Evolutionary conservation across 129 eudicot species (phyloP).

Genomic region (Apium graveolens): DNA sequence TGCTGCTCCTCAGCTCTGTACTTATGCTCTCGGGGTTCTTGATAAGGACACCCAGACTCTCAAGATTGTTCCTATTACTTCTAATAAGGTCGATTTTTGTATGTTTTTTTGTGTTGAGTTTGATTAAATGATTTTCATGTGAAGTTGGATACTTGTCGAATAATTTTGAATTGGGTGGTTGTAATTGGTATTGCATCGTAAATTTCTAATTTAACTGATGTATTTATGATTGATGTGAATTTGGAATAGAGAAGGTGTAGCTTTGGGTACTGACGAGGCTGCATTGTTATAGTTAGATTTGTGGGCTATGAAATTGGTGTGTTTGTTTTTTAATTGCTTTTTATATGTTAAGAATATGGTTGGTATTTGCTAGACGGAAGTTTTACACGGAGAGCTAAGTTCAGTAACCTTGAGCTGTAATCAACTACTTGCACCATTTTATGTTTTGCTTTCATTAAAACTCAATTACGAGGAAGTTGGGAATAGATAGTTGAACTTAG

Average conservation of each 20-base stretch:
- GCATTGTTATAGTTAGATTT: neutral
- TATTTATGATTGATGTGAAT: neutral
- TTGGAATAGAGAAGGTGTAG: too few species aligned
- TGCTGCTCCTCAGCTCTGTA: constrained; percentile 46
- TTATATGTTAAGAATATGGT: too few species aligned
- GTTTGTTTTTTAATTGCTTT: neutral
- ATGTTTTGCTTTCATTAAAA: neutral
- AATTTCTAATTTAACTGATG: too few species aligned
- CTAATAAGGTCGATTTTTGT: constrained; percentile 50
- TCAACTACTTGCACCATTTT: too few species aligned
- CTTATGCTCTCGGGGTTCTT: constrained; percentile 61
- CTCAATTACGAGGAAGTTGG: neutral
- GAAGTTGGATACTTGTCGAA: neutral
- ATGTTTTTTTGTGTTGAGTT: neutral
- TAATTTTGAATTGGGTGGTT: neutral
- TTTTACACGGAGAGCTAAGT: neutral
- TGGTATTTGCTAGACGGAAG: neutral
- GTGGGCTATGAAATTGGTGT: neutral
- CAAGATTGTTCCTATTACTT: constrained; percentile 68
- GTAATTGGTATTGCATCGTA: neutral
- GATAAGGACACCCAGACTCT: constrained; percentile 52
- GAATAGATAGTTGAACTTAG: neutral
- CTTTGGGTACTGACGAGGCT: neutral
- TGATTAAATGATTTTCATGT: neutral
- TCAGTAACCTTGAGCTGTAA: neutral